Evolutionary conservation across 139 green algal species (phyloP).

Genomic region (Tetraselmis chui): DNA sequence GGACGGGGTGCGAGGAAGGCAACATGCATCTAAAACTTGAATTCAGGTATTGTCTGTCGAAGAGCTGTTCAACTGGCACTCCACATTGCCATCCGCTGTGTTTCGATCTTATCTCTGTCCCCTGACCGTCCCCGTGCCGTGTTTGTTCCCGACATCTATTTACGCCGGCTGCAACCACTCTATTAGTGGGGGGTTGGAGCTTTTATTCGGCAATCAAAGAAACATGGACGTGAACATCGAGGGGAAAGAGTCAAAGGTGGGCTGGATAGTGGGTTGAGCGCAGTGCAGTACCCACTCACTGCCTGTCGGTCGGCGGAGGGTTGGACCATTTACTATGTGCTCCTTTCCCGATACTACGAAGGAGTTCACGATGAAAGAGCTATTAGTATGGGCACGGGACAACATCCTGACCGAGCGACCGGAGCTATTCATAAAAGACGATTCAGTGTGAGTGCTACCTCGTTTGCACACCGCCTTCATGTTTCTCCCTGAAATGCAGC

Average conservation of each 20-base stretch:
- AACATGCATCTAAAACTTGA: too few species aligned
- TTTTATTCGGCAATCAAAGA: constrained; percentile 72
- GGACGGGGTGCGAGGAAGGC: too few species aligned
- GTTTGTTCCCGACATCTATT: too few species aligned
- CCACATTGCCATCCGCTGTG: too few species aligned
- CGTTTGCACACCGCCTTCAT: background rate
- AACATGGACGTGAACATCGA: constrained; percentile 46
- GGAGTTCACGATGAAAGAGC: constrained; percentile 46
- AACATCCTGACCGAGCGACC: constrained; percentile 69
- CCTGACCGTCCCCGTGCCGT: too few species aligned
- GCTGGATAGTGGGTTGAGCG: background rate
- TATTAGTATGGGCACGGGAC: constrained; percentile 62
- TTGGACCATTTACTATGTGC: constrained; percentile 1
- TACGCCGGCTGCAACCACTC: too few species aligned
- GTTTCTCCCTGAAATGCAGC: background rate
- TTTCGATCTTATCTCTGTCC: too few species aligned
- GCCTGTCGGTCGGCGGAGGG: too few species aligned
- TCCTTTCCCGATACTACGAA: background rate
- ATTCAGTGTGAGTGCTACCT: constrained; percentile 54
- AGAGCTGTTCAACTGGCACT: too few species aligned
- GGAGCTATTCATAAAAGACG: constrained; percentile 83
- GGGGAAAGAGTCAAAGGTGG: background rate
- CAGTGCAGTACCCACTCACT: background rate
- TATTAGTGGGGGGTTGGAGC: constrained; percentile 76
- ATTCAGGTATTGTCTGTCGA: too few species aligned